phyloP scores from a whole-genome alignment of 768 basidiomycete species.

The Tulasnella sp. region DNA sequence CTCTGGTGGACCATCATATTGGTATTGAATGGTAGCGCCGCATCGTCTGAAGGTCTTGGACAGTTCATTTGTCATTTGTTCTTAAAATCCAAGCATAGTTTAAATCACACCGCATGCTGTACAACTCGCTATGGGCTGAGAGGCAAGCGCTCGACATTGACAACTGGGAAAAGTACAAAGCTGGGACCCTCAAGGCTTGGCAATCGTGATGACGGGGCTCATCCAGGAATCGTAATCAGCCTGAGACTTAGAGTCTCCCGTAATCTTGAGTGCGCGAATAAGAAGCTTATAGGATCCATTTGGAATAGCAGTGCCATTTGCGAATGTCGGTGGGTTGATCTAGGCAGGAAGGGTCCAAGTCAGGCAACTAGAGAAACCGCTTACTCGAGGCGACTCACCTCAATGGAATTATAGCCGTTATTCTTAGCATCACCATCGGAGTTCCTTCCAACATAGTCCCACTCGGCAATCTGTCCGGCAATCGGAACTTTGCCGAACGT shows the following conservation, averaged over 20 bases:
- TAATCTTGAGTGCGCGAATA: slow-evolving; percentile 39
- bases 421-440: neutral
- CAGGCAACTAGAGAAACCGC: neutral
- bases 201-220: slow-evolving; percentile 36
- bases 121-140: neutral
- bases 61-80: too few species aligned
- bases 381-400: neutral
- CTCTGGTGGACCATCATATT: neutral
- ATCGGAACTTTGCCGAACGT: slow-evolving; percentile 16
- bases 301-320: slow-evolving; percentile 9
- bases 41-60: too few species aligned
- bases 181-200: neutral
- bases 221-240: slow-evolving; percentile 46
- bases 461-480: slow-evolving; percentile 6
- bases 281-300: slow-evolving; percentile 17
- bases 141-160: neutral
- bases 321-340: neutral
- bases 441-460: neutral
- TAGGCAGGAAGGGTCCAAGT: neutral
- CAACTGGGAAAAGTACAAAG: neutral
- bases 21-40: neutral
- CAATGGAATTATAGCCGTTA: slow-evolving; percentile 15
- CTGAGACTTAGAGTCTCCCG: slow-evolving; percentile 41
- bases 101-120: too few species aligned
- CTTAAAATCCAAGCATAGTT: too few species aligned